Conservation (phyloP, 352 stramenopile species). For the Ophiocytium majus region DNA sequence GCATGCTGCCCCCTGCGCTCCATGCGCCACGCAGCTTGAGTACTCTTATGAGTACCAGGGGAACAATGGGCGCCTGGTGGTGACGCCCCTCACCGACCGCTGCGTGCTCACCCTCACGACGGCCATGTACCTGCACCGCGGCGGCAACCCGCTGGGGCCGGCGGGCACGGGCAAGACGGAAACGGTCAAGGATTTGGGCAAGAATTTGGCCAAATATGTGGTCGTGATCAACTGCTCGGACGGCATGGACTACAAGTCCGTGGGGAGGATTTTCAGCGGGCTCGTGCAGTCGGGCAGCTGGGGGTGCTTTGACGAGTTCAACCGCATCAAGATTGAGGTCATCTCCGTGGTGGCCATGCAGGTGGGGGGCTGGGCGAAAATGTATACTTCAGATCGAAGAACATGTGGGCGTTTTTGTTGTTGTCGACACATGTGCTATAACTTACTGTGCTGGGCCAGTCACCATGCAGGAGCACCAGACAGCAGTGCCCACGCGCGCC, state of each 20-base stretch:
- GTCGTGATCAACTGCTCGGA: constrained; percentile 92
- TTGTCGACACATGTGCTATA: no score
- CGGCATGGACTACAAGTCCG: constrained; percentile 86
- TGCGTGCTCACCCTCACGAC: constrained; percentile 88
- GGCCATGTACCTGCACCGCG: constrained; percentile 80
- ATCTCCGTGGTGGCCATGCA: constrained; percentile 81
- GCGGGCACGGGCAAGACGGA: constrained; percentile 88
- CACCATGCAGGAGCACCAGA: no score
- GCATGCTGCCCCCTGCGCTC: no score
- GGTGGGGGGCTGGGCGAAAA: constrained; percentile 81
- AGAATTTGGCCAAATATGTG: constrained; percentile 86
- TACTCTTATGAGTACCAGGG: constrained; percentile 85
- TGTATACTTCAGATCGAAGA: no score
- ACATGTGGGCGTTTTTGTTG: no score
- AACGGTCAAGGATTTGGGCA: constrained; percentile 87
- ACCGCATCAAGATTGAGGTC: constrained; percentile 91
- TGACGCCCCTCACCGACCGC: constrained; percentile 84
- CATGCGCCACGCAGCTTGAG: constrained; percentile 52
- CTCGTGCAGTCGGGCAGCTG: constrained; percentile 84
- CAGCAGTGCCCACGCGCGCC: no score
- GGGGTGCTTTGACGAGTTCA: constrained; percentile 92
- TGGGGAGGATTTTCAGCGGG: constrained; percentile 85
- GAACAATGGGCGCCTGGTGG: constrained; percentile 83
- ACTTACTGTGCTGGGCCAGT: no score
- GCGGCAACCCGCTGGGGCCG: constrained; percentile 81